A percentile compares a stretch with the other conserved stretches of the same genome.
Conservation (phyloP, 2,329 filamentous ascomycete species). For the Clonostachys chloroleuca region DNA sequence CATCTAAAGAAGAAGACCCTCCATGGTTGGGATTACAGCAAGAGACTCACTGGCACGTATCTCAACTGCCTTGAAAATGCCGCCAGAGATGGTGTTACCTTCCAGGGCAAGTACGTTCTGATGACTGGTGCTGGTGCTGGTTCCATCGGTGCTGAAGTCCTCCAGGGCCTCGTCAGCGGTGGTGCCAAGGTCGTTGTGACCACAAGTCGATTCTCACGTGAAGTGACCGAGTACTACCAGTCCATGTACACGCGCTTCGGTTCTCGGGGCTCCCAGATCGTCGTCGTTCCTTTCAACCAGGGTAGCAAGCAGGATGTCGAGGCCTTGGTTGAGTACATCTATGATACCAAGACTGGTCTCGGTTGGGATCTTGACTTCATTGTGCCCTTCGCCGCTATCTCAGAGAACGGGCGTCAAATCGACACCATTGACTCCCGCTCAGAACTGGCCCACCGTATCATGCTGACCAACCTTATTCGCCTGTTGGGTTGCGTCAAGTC, state of each 20-base stretch:
- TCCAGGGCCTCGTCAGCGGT: slow-evolving; percentile 93
- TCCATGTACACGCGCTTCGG: slow-evolving; percentile 96
- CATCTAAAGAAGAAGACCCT: slow-evolving; percentile 92
- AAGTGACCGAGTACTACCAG: slow-evolving; percentile 99
- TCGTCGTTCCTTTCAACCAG: slow-evolving; percentile 98
- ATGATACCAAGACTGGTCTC: slow-evolving; percentile 91
- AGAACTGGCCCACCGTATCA: slow-evolving; percentile 96
- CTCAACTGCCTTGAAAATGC: slow-evolving; percentile 88
- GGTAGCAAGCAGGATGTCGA: slow-evolving; percentile 98
- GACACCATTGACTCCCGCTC: slow-evolving; percentile 96
- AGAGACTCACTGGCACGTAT: slow-evolving; percentile 92
- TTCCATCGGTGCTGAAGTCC: slow-evolving; percentile 94
- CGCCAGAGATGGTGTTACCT: slow-evolving; percentile 82
- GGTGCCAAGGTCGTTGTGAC: slow-evolving; percentile 96
- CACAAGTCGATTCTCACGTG: slow-evolving; percentile 91
- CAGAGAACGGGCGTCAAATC: slow-evolving; percentile 96
- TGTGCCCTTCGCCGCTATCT: slow-evolving; percentile 94
- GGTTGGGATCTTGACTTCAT: slow-evolving; percentile 98
- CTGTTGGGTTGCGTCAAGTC: slow-evolving; percentile 87
- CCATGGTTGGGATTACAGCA: slow-evolving; percentile 98
- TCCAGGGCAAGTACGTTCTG: slow-evolving; percentile 90
- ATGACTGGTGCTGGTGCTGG: slow-evolving; percentile 99
- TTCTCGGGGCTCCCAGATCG: slow-evolving; percentile 89
- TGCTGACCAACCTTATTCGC: slow-evolving; percentile 94
- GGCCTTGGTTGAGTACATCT: slow-evolving; percentile 91